Base-by-base conservation (phyloP, 441 rosid species). In the Erodium moschatum region DNA sequence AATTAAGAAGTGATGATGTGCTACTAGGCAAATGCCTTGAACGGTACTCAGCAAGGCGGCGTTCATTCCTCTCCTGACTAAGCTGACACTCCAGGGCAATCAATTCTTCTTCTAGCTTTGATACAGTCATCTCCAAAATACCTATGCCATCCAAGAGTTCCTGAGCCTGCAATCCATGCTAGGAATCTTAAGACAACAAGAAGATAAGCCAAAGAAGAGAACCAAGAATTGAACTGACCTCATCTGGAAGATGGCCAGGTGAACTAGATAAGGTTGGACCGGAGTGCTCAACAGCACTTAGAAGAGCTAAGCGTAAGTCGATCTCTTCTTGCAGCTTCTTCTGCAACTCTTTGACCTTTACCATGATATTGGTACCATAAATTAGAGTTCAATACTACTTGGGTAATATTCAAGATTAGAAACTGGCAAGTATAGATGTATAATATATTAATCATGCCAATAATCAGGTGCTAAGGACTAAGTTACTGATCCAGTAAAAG, bases 1-100 rank as follows among this genome's bases (percentile, higher is more conserved):
- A 63, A 73, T 71, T 68, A 67, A 70, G 64, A 69, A 69, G 68
- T 16, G 85, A 69, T 8, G 82, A 74, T 70, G 75, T 62, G 52
- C 76, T 75, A 67, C 56, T 70, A 21, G 82, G 80, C 64, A 80
- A 70, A 75, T 87, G 88, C 77, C 79, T 81, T 65, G 82, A 72
- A 63, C 70, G 85, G 77, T 83, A 84, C 81, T 90, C 89, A 56
- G 79, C 81, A 73, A 89, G 85, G 76, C 84, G 84, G 44, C 92
- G 89, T 70, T 89, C 88, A 29, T 84, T 90, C 79, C 87, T 90
- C 79, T 92, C 98, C 77, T 90, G 98, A 83, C 84, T 78, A 68
- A 92, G 85, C 72, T 85, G 88, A 80, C 76, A 83, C 69, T 87
- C 85, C 82, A 92, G 82, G 50, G 88, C 74, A 75, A 80, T 72